A percentile compares a stretch with the other conserved stretches of the same genome.
phyloP scores from a whole-genome alignment of 2,329 filamentous ascomycete species.

The Daldinia sp. region DNA sequence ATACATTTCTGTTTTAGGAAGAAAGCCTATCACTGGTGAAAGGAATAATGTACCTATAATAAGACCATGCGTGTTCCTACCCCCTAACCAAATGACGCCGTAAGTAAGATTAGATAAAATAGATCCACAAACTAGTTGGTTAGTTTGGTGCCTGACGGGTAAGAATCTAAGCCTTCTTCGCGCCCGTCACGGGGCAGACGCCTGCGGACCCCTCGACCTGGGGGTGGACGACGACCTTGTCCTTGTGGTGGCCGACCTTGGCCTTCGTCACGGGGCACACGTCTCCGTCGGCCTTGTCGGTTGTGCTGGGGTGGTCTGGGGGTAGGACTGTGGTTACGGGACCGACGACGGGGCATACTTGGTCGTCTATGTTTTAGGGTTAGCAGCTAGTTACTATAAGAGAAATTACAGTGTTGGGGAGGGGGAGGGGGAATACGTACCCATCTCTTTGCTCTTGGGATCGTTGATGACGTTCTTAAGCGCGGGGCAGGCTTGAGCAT shows the following conservation, averaged over 20 bases:
- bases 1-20: not conserved
- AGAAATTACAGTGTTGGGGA: too few species aligned
- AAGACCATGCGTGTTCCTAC: not conserved
- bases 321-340: conserved; percentile 58
- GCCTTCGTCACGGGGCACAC: conserved; percentile 59
- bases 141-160: not conserved
- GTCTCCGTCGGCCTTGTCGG: conserved; percentile 46
- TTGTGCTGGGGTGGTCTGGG: conserved; percentile 56
- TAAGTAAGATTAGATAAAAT: not conserved
- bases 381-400: conserved; percentile 5
- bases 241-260: conserved; percentile 58
- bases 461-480: conserved; percentile 53
- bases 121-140: not conserved
- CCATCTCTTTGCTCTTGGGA: conserved; percentile 55
- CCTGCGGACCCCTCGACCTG: conserved; percentile 50
- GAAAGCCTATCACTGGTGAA: not conserved
- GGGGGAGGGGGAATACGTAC: conserved; percentile 14
- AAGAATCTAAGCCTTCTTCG: conserved; percentile 38
- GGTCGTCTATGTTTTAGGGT: conserved; percentile 51
- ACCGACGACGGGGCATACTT: conserved; percentile 58
- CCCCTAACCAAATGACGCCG: conserved; percentile 9
- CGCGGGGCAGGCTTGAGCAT: conserved; percentile 56
- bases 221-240: conserved; percentile 55
- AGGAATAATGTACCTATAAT: not conserved
- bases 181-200: conserved; percentile 57